Evolutionary conservation across 2,329 filamentous ascomycete genomes (phyloP).

Genomic region (Zymoseptoria crescenta): DNA sequence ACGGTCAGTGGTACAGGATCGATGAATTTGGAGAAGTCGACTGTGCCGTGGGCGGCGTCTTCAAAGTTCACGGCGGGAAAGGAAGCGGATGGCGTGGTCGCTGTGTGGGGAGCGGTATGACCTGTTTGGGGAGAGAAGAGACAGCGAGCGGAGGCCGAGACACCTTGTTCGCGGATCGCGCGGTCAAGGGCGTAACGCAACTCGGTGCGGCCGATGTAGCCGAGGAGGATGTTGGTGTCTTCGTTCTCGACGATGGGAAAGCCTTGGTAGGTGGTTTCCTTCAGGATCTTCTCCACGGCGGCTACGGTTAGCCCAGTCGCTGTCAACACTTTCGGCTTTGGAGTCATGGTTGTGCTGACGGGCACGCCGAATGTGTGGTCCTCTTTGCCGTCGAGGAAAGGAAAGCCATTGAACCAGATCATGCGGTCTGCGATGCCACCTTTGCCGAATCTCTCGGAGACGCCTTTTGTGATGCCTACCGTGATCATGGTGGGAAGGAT

Average conservation of each 20-base stretch:
- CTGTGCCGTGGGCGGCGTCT: conserved; percentile 36
- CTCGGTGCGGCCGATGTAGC: conserved; percentile 90
- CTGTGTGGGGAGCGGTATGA: conserved; percentile 12
- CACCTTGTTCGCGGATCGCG: conserved; percentile 60
- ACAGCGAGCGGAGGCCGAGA: conserved; percentile 59
- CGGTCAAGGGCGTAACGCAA: conserved; percentile 83
- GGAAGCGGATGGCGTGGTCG: conserved; percentile 27
- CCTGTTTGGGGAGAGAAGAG: conserved; percentile 51
- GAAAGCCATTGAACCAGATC: conserved; percentile 98
- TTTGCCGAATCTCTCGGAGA: conserved; percentile 85
- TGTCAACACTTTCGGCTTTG: conserved; percentile 65
- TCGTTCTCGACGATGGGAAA: conserved; percentile 82
- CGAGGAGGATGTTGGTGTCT: conserved; percentile 63
- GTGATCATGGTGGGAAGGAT: conserved; percentile 99
- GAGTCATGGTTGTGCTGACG: conserved; percentile 76
- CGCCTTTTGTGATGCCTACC: conserved; percentile 90
- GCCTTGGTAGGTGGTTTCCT: conserved; percentile 76
- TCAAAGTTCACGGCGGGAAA: conserved; percentile 47
- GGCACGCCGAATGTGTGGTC: conserved; percentile 94
- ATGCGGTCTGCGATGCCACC: conserved; percentile 95
- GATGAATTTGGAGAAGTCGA: conserved; percentile 82
- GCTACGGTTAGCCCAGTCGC: conserved; percentile 64
- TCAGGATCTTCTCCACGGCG: conserved; percentile 68
- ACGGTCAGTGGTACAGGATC: conserved; percentile 84
- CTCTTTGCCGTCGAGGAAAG: conserved; percentile 94